These are phyloP conservation scores for Aristolochia californica DNA, from an alignment of 164 flowering plant species.

Conservation along the genomic window DNA sequence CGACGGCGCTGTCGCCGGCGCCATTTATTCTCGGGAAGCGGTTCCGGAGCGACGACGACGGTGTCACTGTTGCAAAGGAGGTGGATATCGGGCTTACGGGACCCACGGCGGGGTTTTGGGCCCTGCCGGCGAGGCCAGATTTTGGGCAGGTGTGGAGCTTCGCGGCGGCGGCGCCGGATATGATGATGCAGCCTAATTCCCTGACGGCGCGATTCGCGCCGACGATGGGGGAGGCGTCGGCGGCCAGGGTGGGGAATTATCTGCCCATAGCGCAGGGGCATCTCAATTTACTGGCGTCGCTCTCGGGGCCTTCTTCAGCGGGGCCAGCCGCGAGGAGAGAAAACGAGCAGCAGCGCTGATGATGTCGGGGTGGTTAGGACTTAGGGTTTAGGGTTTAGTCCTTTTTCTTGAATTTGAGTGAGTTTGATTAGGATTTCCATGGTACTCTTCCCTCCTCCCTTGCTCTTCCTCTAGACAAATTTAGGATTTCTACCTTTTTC, in stretches of 20 bases:
- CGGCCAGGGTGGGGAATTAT: slow-evolving; percentile 65
- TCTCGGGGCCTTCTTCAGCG: slow-evolving; percentile 39
- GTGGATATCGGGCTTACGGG: slow-evolving; percentile 18
- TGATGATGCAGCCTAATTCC: slow-evolving; percentile 33
- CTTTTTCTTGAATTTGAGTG: not conserved
- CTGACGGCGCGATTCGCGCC: slow-evolving; percentile 32
- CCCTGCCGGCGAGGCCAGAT: slow-evolving; percentile 68
- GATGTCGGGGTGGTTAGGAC: not conserved
- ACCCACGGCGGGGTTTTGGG: slow-evolving; percentile 63
- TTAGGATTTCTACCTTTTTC: not conserved
- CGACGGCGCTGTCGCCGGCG: slow-evolving; percentile 24
- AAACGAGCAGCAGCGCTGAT: slow-evolving; percentile 44
- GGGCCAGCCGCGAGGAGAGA: slow-evolving; percentile 34
- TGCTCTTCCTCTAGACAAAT: not conserved
- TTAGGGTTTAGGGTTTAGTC: slow-evolving; percentile 8
- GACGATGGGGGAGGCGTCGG: slow-evolving; percentile 62
- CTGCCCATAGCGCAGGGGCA: slow-evolving; percentile 55
- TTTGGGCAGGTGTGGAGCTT: slow-evolving; percentile 85
- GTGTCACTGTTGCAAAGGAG: slow-evolving; percentile 22
- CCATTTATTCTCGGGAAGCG: slow-evolving; percentile 82
- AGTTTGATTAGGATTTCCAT: not conserved
- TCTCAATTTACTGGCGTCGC: slow-evolving; percentile 60
- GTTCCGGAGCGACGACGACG: slow-evolving; percentile 43
- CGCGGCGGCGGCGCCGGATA: slow-evolving; percentile 43
- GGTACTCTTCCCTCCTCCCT: not conserved